Base-by-base conservation (phyloP, 169 alveolate genomes). In the Plasmodium knowlesi region DNA sequence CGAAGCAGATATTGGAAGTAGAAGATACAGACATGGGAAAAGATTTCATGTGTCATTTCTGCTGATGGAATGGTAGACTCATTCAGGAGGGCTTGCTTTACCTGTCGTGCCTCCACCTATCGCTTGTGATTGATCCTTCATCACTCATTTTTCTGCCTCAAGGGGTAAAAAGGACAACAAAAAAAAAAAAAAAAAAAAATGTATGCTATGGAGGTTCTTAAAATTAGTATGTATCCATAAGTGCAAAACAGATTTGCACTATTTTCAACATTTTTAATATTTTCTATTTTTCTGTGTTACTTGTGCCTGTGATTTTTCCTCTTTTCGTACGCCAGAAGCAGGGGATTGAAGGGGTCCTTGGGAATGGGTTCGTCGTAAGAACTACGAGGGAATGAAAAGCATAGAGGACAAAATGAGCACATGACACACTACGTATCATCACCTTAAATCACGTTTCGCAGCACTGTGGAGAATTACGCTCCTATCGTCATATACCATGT, bases 311-410 rank as follows among this genome's bases (percentile, higher is more conserved):
- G 57, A 19, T 37, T 88, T 78, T 88, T 57, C 46, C 32, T 71
- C 76, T 81, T 90, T 32, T 70, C 95, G 37, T 90, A 90, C 50
- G 95, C 95, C 54, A 90, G 25, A 16, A 90, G 39, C 54, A 90
- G 73, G 10, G 95, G 95, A 46, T 90, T 90, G 73, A 90, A 90
- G 25, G 95, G 95, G 34, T 90, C 95, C 78, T 90, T 53, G 16
- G 95, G 95, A 41, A 90, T 90, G 12, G 82, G 82, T 25, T 90
- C 95, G 37, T 82, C 53, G 74, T 78, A 32, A 8, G 50, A 30
- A 10, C 94, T 88, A 37, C 61, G 76, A 73, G 78, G 25, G 50
- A 22, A 25, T 73, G 57, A 84, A 43, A 39, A n/a, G 30, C 41
- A 74, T 9, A 74, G 12, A 16, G 37, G 83, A 16, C 61, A n/a